phyloP scores from a whole-genome alignment of 345 rosid species.

The Gossypium sturtianum region DNA sequence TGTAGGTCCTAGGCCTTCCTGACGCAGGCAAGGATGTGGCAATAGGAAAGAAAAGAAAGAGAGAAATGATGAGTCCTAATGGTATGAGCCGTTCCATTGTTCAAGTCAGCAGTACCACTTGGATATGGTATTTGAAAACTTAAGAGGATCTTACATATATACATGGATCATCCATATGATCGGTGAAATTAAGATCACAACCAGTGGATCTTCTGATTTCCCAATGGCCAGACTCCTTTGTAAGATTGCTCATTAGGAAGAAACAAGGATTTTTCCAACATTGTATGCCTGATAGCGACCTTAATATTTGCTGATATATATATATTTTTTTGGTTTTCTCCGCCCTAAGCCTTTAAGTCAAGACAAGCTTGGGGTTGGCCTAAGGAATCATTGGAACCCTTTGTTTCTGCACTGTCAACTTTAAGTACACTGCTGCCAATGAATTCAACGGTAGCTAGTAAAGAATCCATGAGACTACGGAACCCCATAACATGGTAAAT shows the following conservation, averaged over 20 bases:
- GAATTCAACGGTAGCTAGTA: neutral
- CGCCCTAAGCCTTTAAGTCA: no score
- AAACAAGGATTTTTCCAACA: neutral
- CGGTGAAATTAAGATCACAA: neutral
- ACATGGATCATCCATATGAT: neutral
- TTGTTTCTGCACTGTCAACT: neutral
- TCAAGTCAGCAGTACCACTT: neutral
- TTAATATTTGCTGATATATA: neutral
- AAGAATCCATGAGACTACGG: no score
- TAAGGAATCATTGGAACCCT: neutral
- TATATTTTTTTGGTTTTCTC: no score
- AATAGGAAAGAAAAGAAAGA: conserved; percentile 12
- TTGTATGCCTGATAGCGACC: neutral
- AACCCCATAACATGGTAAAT: no score
- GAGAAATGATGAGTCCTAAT: conserved; percentile 9
- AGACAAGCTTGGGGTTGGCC: neutral
- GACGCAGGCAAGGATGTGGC: conserved; percentile 1
- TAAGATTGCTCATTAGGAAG: no score
- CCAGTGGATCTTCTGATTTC: neutral
- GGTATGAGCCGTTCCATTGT: conserved; percentile 8
- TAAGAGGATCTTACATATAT: conserved; percentile 3
- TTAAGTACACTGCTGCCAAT: neutral
- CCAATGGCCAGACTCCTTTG: neutral
- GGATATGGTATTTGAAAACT: neutral
- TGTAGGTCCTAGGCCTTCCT: conserved; percentile 22